Evolutionary conservation across 345 rosid species (phyloP).

Genomic region (Aurinia saxatilis): DNA sequence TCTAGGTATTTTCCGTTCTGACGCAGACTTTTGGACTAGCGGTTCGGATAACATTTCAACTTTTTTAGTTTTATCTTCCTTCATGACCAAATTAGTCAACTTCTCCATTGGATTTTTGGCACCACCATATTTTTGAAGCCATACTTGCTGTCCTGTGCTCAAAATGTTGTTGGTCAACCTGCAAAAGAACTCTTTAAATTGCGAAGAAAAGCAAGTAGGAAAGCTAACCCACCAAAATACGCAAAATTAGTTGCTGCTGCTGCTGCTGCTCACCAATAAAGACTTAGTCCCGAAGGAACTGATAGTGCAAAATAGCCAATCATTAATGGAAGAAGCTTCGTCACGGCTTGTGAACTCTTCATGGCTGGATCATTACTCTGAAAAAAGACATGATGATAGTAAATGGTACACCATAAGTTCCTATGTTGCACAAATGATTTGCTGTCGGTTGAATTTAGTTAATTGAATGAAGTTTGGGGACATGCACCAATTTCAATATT

Average conservation of each 20-base stretch:
- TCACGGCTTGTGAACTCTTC: conserved; percentile 84
- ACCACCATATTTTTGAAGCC: conserved; percentile 92
- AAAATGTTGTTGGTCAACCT: conserved; percentile 92
- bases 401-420: neutral
- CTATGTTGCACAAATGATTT: neutral
- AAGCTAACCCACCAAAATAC: neutral
- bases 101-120: conserved; percentile 49
- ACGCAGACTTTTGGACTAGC: conserved; percentile 34
- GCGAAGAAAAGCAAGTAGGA: neutral
- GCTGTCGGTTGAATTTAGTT: neutral
- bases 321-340: conserved; percentile 78
- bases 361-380: conserved; percentile 80
- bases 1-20: conserved; percentile 28
- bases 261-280: conserved; percentile 68
- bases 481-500: neutral
- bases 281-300: conserved; percentile 98
- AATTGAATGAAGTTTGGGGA: neutral
- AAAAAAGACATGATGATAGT: neutral
- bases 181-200: conserved; percentile 14
- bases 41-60: conserved; percentile 34
- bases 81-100: conserved; percentile 35
- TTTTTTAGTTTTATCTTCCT: conserved; percentile 31
- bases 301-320: conserved; percentile 93
- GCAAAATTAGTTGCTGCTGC: conserved; percentile 21
- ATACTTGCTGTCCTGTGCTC: conserved; percentile 83